These are phyloP conservation scores for Iris macrosiphon DNA, from an alignment of 106 monocot species.

Conservation along the genomic window DNA sequence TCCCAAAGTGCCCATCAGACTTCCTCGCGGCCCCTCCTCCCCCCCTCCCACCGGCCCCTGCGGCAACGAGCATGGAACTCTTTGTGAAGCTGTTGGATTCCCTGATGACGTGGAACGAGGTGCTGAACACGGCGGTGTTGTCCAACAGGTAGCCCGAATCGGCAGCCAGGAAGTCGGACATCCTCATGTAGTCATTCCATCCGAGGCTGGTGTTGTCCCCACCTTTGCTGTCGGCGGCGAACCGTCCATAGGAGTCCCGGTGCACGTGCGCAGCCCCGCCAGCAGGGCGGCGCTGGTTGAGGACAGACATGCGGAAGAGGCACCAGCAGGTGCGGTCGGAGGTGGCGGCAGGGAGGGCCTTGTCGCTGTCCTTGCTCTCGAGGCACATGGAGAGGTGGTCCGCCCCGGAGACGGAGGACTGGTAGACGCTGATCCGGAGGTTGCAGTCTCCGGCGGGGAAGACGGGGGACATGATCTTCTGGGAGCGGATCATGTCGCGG, in stretches of 20 bases:
- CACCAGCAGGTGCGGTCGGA: slow-evolving; percentile 90
- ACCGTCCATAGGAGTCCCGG: slow-evolving; percentile 86
- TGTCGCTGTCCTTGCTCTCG: slow-evolving; percentile 94
- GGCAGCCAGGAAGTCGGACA: slow-evolving; percentile 56
- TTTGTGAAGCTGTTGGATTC: slow-evolving; percentile 67
- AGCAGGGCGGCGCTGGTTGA: slow-evolving; percentile 65
- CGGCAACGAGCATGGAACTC: slow-evolving; percentile 17
- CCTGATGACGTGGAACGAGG: slow-evolving; percentile 88
- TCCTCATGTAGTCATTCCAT: slow-evolving; percentile 88
- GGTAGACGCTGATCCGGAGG: slow-evolving; percentile 85
- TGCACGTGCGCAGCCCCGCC: slow-evolving; percentile 54
- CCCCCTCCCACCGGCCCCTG: slow-evolving; percentile 16
- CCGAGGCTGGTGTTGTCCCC: slow-evolving; percentile 89
- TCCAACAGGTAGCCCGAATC: slow-evolving; percentile 66
- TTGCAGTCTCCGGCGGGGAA: slow-evolving; percentile 80
- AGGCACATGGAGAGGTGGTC: slow-evolving; percentile 86
- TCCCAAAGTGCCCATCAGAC: slow-evolving; percentile 83
- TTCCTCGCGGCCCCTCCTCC: slow-evolving; percentile 49
- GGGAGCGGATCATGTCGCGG: slow-evolving; percentile 82
- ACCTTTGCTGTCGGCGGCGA: slow-evolving; percentile 69
- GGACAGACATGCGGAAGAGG: slow-evolving; percentile 80
- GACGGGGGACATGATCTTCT: slow-evolving; percentile 94
- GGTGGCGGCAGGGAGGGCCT: slow-evolving; percentile 17
- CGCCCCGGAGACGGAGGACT: slow-evolving; percentile 51
- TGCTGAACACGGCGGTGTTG: slow-evolving; percentile 65